Conservation (phyloP, 805 yeast species). For the Clavispora santaluciae region DNA sequence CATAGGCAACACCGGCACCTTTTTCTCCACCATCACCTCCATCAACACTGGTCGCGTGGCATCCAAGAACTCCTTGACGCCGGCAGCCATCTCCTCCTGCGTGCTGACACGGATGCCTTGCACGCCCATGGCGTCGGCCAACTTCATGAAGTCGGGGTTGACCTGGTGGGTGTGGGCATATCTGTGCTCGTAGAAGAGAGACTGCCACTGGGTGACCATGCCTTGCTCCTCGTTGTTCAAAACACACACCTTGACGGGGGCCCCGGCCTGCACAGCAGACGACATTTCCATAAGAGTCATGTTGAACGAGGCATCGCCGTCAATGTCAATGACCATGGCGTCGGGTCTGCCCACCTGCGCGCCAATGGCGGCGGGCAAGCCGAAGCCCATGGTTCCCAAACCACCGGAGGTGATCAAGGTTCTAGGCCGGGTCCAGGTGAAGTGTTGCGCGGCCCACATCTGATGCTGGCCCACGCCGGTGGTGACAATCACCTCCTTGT, state of each 20-base stretch:
- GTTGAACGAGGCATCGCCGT: slow-evolving; percentile 98
- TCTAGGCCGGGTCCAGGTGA: slow-evolving; percentile 90
- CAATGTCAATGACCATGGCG: slow-evolving; percentile 91
- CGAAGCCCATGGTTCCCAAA: slow-evolving; percentile 97
- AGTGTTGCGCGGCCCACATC: slow-evolving; percentile 99
- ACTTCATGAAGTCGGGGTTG: slow-evolving; percentile 89
- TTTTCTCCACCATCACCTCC: slow-evolving; percentile 87
- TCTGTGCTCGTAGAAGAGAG: slow-evolving; percentile 93
- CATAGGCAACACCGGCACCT: slow-evolving; percentile 97
- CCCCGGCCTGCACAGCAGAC: slow-evolving; percentile 88
- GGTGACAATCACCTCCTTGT: slow-evolving; percentile 78
- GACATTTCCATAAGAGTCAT: slow-evolving; percentile 94
- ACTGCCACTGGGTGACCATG: slow-evolving; percentile 99
- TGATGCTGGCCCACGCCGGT: slow-evolving; percentile 99
- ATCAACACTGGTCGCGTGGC: slow-evolving; percentile 79
- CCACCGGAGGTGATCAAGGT: slow-evolving; percentile 98
- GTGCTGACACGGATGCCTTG: slow-evolving; percentile 70
- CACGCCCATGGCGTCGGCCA: slow-evolving; percentile 92
- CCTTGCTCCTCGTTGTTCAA: slow-evolving; percentile 98
- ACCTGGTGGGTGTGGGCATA: slow-evolving; percentile 96
- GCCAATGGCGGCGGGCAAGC: slow-evolving; percentile 96
- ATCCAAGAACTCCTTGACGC: slow-evolving; percentile 62
- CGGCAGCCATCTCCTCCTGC: slow-evolving; percentile 54
- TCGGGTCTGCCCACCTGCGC: slow-evolving; percentile 96
- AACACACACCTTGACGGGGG: slow-evolving; percentile 85